These are phyloP conservation scores for Kazachstania sp. DNA, from an alignment of 1,139 yeast species.

Conservation along the genomic window DNA sequence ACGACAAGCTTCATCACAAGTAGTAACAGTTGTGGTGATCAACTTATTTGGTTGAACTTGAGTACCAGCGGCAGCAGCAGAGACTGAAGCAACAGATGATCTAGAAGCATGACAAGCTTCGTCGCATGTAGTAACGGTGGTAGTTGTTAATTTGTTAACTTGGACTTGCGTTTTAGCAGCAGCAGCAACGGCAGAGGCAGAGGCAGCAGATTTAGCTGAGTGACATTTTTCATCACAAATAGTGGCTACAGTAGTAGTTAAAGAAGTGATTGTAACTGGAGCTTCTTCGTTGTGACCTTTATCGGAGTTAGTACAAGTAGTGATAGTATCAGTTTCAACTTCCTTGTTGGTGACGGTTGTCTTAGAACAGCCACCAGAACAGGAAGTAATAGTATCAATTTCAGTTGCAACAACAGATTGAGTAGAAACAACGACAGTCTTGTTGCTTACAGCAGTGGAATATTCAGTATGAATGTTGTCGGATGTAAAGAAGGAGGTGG, in stretches of 20 bases:
- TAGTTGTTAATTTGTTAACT: neutral
- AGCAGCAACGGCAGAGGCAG: slow-evolving; percentile 1
- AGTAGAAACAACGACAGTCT: neutral
- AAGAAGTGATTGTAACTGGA: slow-evolving; percentile 1
- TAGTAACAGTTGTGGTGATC: slow-evolving; percentile 1
- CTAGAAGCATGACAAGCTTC: neutral
- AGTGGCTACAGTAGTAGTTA: slow-evolving; percentile 1
- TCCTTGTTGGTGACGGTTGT: neutral
- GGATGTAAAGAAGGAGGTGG: neutral
- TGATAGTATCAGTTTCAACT: neutral
- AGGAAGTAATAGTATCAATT: neutral
- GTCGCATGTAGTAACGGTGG: slow-evolving; percentile 3
- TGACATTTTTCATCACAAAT: slow-evolving; percentile 2
- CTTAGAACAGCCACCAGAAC: neutral
- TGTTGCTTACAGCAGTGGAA: neutral
- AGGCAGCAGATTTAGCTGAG: slow-evolving; percentile 1
- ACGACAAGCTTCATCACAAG: slow-evolving; percentile 1
- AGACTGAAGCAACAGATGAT: slow-evolving; percentile 2
- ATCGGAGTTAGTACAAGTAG: neutral
- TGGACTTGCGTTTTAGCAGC: neutral
- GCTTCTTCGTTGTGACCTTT: neutral
- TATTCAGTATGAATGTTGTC: neutral
- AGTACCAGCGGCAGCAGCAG: neutral
- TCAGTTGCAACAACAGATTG: slow-evolving; percentile 1
- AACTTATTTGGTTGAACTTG: neutral